Conservation (phyloP, 257 asterid genomes). For the Nicotiana tomentosiformis region DNA sequence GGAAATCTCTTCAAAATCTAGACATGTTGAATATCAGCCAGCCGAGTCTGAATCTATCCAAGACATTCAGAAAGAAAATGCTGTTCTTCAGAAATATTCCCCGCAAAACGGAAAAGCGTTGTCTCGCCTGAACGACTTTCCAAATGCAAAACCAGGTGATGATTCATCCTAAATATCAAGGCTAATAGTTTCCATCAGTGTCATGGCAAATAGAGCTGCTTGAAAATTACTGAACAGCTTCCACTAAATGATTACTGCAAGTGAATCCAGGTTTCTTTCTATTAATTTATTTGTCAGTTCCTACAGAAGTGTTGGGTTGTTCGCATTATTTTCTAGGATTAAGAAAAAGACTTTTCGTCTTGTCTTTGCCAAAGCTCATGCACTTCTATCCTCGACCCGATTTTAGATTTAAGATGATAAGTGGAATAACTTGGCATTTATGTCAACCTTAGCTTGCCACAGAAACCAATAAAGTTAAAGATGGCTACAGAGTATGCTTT, state of each 20-base stretch:
- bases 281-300: neutral
- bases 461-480: neutral
- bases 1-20: slow-evolving; percentile 35
- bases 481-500: neutral
- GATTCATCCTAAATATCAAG: slow-evolving; percentile 3
- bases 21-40: slow-evolving; percentile 23
- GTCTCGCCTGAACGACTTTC: slow-evolving; percentile 61
- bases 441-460: slow-evolving; percentile 4
- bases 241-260: neutral
- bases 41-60: slow-evolving; percentile 26
- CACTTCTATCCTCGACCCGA: neutral
- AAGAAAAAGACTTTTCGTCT: neutral
- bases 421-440: neutral
- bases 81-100: slow-evolving; percentile 22
- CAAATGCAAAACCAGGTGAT: slow-evolving; percentile 82
- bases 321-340: neutral
- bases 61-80: slow-evolving; percentile 32
- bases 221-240: neutral
- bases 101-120: slow-evolving; percentile 21
- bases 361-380: neutral
- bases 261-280: neutral
- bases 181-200: neutral
- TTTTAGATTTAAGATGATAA: neutral
- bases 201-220: neutral
- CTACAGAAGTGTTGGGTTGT: neutral